Conservation (phyloP, 495 filamentous ascomycete species). For the Poronia punctata region DNA sequence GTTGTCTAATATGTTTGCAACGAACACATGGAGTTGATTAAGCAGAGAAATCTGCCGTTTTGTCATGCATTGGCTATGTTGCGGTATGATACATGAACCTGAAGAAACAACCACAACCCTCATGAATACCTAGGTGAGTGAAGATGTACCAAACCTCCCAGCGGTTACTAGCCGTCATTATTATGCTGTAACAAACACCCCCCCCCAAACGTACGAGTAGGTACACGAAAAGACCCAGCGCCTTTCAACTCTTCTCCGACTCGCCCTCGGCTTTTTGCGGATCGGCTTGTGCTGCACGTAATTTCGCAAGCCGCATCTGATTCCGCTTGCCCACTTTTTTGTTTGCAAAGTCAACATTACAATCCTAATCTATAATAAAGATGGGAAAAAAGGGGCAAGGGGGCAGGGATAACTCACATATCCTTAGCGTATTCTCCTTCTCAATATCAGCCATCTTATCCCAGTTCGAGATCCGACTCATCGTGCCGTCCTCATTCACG, state of each 20-base stretch:
- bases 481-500: constrained; percentile 58
- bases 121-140: too few species aligned
- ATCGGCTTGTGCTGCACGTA: constrained; percentile 34
- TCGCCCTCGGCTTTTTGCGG: constrained; percentile 1
- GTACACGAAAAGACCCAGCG: too few species aligned
- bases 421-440: constrained; percentile 51
- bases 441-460: constrained; percentile 57
- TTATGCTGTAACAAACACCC: constrained; percentile 11
- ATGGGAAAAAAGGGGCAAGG: neutral
- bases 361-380: neutral
- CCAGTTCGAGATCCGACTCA: constrained; percentile 64
- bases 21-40: too few species aligned
- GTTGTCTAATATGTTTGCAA: too few species aligned
- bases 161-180: too few species aligned
- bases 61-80: too few species aligned
- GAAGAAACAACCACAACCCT: too few species aligned
- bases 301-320: constrained; percentile 48
- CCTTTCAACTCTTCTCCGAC: neutral
- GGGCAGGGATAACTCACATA: too few species aligned
- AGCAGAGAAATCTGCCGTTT: too few species aligned
- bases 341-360: neutral
- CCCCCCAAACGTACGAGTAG: too few species aligned
- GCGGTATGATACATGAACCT: too few species aligned
- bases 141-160: too few species aligned
- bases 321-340: constrained; percentile 53